Conservation (phyloP, 345 rosid species). For the Linum lewisii region DNA sequence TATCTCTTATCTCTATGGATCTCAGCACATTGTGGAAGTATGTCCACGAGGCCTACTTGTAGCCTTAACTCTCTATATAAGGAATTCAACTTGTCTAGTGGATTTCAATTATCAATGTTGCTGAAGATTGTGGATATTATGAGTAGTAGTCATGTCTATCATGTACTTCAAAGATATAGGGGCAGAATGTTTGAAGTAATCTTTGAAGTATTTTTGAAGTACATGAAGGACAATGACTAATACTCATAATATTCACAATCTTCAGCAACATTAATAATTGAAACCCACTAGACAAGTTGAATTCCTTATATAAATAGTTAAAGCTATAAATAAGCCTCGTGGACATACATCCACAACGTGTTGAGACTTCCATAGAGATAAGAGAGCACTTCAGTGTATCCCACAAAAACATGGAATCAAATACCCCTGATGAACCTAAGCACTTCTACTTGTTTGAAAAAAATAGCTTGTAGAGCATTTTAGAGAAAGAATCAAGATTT, state of each 20-base stretch:
- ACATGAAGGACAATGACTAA: conserved; percentile 46
- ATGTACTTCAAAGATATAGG: conserved; percentile 81
- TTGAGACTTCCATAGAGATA: conserved; percentile 65
- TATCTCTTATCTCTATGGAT: conserved; percentile 81
- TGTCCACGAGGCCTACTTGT: conserved; percentile 38
- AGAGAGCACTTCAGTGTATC: conserved; percentile 79
- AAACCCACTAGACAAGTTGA: conserved; percentile 59
- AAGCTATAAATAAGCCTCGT: conserved; percentile 39
- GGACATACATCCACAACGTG: conserved; percentile 49
- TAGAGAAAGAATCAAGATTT: conserved; percentile 45
- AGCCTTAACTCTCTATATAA: conserved; percentile 40
- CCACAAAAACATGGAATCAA: conserved; percentile 65
- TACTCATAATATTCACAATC: conserved; percentile 44
- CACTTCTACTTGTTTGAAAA: conserved; percentile 31
- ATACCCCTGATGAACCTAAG: conserved; percentile 31
- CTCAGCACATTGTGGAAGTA: conserved; percentile 55
- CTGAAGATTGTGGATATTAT: conserved; percentile 50
- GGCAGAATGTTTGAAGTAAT: too few species aligned
- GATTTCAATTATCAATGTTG: conserved; percentile 57
- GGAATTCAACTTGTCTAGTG: conserved; percentile 62
- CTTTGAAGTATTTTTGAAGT: conserved; percentile 81
- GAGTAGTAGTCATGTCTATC: conserved; percentile 41
- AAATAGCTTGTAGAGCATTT: conserved; percentile 45
- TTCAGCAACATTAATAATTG: conserved; percentile 56
- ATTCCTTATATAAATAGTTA: conserved; percentile 50